phyloP scores from a whole-genome alignment of 345 rosid species.

The Toxicodendron radicans region DNA sequence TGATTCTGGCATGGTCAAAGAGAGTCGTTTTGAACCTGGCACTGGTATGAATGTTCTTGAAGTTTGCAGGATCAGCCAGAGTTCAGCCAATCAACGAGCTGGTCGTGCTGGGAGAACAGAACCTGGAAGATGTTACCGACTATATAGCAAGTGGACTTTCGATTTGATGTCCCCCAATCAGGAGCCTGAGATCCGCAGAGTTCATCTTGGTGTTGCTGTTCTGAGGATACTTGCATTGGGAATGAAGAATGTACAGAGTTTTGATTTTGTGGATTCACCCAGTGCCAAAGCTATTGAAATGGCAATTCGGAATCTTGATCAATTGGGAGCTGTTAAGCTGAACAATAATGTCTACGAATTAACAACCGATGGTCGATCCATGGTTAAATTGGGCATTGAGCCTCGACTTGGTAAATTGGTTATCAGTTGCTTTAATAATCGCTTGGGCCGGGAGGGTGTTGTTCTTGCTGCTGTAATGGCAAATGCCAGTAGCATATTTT shows the following conservation, averaged over 20 bases:
- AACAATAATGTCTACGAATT: slow-evolving; percentile 48
- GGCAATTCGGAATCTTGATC: slow-evolving; percentile 75
- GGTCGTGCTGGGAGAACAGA: slow-evolving; percentile 98
- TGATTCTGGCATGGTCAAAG: slow-evolving; percentile 86
- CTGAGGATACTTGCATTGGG: slow-evolving; percentile 83
- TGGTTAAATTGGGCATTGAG: slow-evolving; percentile 86
- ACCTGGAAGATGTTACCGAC: slow-evolving; percentile 84
- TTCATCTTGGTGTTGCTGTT: slow-evolving; percentile 89
- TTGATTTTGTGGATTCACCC: slow-evolving; percentile 93
- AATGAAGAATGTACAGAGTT: slow-evolving; percentile 48
- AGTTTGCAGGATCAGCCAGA: slow-evolving; percentile 69
- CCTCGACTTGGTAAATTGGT: slow-evolving; percentile 89
- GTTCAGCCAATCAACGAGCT: slow-evolving; percentile 89
- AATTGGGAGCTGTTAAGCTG: slow-evolving; percentile 66
- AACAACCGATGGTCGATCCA: slow-evolving; percentile 57
- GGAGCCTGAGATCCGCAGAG: slow-evolving; percentile 88
- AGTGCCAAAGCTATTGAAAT: slow-evolving; percentile 59
- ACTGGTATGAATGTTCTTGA: slow-evolving; percentile 84
- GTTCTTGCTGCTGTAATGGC: slow-evolving; percentile 91
- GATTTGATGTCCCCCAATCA: slow-evolving; percentile 61
- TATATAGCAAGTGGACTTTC: slow-evolving; percentile 56
- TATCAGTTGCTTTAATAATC: slow-evolving; percentile 47
- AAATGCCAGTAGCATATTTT: slow-evolving; percentile 85
- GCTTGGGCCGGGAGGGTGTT: slow-evolving; percentile 78
- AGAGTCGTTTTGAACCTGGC: slow-evolving; percentile 69